phyloP scores from a whole-genome alignment of 306 rosid species.

The Castanospermum australe region DNA sequence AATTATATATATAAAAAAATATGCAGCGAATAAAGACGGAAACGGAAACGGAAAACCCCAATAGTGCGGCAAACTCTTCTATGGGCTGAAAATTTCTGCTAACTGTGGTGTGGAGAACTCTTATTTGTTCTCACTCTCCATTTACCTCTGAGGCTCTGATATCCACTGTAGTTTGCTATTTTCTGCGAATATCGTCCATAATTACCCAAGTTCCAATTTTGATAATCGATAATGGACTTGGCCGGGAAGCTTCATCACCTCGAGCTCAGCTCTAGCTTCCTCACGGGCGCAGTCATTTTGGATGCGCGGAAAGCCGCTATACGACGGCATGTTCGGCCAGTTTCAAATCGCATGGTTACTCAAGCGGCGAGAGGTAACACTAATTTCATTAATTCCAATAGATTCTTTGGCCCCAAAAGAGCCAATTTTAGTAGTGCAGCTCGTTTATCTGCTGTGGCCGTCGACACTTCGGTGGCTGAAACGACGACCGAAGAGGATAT shows the following conservation, averaged over 20 bases:
- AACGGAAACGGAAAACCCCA: not conserved
- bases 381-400: conserved; percentile 30
- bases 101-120: conserved; percentile 21
- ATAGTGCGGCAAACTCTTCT: not conserved
- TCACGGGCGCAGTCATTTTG: conserved; percentile 54
- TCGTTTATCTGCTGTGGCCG: conserved; percentile 51
- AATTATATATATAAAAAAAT: not conserved
- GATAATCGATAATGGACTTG: conserved; percentile 53
- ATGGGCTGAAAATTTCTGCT: conserved; percentile 28
- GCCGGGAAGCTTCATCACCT: conserved; percentile 65
- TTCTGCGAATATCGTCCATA: not conserved
- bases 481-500: conserved; percentile 49
- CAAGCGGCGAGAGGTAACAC: conserved; percentile 32
- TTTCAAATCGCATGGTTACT: conserved; percentile 24
- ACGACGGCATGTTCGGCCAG: conserved; percentile 28
- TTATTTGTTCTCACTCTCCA: not conserved
- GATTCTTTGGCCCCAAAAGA: conserved; percentile 19
- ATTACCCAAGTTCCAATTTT: not conserved
- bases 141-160: too few relatives aligned
- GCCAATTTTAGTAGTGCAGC: conserved; percentile 16
- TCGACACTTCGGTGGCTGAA: conserved; percentile 44
- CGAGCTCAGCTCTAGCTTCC: conserved; percentile 62
- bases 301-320: conserved; percentile 41
- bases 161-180: not conserved
- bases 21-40: not conserved